Percentiles rank a stretch among this genome's conserved stretches.
phyloP scores from a whole-genome alignment of 2,329 filamentous ascomycete genomes.

The Alternaria gansuensis region DNA sequence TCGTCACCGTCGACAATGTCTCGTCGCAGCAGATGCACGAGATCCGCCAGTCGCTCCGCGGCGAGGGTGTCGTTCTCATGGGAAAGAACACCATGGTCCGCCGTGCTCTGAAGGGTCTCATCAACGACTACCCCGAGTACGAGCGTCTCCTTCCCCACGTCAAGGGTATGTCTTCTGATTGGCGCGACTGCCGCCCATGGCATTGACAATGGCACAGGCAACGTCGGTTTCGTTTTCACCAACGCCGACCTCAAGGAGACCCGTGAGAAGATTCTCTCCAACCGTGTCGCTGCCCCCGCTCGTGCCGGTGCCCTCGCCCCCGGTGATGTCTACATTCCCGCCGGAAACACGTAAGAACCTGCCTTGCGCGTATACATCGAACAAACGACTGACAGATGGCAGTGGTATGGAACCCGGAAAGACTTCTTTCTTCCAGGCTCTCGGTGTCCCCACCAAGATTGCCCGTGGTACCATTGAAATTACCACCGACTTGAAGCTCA shows the following conservation, averaged over 20 bases:
- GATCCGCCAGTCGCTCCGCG: slow-evolving; percentile 91
- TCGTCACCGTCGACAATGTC: slow-evolving; percentile 95
- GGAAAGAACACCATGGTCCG: slow-evolving; percentile 99
- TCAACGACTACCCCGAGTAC: slow-evolving; percentile 91
- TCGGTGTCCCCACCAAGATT: slow-evolving; percentile 99
- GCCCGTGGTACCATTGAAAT: slow-evolving; percentile 99
- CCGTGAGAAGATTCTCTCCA: slow-evolving; percentile 92
- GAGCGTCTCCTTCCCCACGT: slow-evolving; percentile 96
- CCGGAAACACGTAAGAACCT: slow-evolving; percentile 80
- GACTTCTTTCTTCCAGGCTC: slow-evolving; percentile 99
- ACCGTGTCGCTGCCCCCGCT: slow-evolving; percentile 97
- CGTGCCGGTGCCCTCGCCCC: slow-evolving; percentile 98
- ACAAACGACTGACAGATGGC: slow-evolving; percentile 27
- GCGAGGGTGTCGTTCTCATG: slow-evolving; percentile 95
- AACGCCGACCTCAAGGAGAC: slow-evolving; percentile 91
- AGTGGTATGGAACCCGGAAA: slow-evolving; percentile 99
- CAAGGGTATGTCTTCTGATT: slow-evolving; percentile 65
- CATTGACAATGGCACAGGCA: slow-evolving; percentile 63
- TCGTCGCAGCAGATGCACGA: slow-evolving; percentile 99
- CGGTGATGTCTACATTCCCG: slow-evolving; percentile 90
- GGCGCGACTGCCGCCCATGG: slow-evolving; percentile 8
- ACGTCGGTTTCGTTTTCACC: slow-evolving; percentile 99
- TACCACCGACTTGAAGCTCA: slow-evolving; percentile 95
- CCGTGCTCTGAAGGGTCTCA: slow-evolving; percentile 95
- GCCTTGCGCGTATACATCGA: background rate